These are phyloP conservation scores for Fusarium austroafricanum DNA, from an alignment of 2,329 filamentous ascomycete species.

Conservation along the genomic window DNA sequence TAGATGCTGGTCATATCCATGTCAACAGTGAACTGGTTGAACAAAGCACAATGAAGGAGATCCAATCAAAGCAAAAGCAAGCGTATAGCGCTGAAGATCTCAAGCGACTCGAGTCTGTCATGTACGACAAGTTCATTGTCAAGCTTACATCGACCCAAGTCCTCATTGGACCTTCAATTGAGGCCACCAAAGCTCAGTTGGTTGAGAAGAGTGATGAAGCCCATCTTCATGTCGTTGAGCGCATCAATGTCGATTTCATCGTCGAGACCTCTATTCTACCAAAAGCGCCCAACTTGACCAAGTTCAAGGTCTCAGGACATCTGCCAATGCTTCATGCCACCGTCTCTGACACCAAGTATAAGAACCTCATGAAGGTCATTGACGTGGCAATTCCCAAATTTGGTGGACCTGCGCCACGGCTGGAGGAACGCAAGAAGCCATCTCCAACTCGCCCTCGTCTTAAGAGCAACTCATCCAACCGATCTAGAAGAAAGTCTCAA, in stretches of 20 bases:
- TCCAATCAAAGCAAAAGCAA: constrained; percentile 90
- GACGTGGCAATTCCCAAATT: constrained; percentile 95
- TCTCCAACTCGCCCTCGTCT: constrained; percentile 56
- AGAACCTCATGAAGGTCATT: constrained; percentile 94
- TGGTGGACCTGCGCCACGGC: constrained; percentile 53
- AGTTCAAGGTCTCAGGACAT: constrained; percentile 90
- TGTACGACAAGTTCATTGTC: constrained; percentile 97
- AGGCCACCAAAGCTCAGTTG: constrained; percentile 87
- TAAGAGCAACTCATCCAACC: constrained; percentile 59
- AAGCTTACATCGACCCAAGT: constrained; percentile 96
- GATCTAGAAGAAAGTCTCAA: constrained; percentile 57
- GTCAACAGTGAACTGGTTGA: constrained; percentile 95
- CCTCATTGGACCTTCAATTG: constrained; percentile 91
- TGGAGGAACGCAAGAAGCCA: constrained; percentile 42
- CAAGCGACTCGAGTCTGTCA: constrained; percentile 85
- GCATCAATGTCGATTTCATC: constrained; percentile 96
- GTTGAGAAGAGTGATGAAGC: constrained; percentile 73
- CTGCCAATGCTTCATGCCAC: constrained; percentile 92
- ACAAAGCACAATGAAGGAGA: constrained; percentile 86
- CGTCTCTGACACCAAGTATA: constrained; percentile 96
- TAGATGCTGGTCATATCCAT: constrained; percentile 96
- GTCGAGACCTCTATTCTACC: constrained; percentile 98
- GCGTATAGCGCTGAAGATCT: constrained; percentile 91
- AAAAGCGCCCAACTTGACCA: constrained; percentile 91
- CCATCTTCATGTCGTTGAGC: constrained; percentile 89